Base-by-base conservation (phyloP, 1,284 basidiomycete species). In the Hemileccinum hortonii region DNA sequence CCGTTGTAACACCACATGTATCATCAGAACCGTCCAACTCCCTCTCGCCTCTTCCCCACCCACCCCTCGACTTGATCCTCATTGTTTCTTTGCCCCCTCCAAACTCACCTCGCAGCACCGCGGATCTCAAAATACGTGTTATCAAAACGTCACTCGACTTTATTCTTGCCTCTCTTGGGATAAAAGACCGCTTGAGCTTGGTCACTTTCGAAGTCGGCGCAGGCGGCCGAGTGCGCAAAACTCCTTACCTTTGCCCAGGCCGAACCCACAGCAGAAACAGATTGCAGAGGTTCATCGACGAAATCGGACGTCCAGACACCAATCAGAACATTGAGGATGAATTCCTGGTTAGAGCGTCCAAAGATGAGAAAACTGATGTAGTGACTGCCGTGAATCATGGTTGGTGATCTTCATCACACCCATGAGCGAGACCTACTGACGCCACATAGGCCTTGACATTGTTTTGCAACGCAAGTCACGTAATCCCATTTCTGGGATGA, bases 351-450 rank as follows among this genome's bases (percentile, higher is more conserved):
- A 75, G 84, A 50, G 83, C 83, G 7, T 81, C 82, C 52, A 86
- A 85, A 60, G 93, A 97, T 21, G 93, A 96, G 70, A 90, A 92
- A 70, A 91, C 91, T 15, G 94, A 96, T 67, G 94, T 98, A n/a
- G 92, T 96, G 14, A 94, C 94, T 8, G 95, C 93, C 16, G 89
- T 96, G 54, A 98, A 98, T 66, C 86, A 93, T 62, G 91, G 90
- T 87, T 50, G 55, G 83, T 72, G 10, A 44, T 45, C 15, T 32
- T 50, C 45, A 18, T 36, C 18, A 9, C 41, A 6, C 18, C 24
- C 18, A 16, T 37, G 22, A 16, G 14, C 35, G n/a, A 29, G 26
- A 36, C 43, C 51, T 45, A 24, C 19, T 47, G 32, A 51, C 35
- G 37, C 42, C 11, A 47, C 47, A 21, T 59, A 90, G 92, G 88